A percentile compares a stretch with the other conserved stretches of the same genome.
Evolutionary conservation across 2,329 filamentous ascomycete genomes (phyloP).

Genomic region (Paracoccidioides lutzii): DNA sequence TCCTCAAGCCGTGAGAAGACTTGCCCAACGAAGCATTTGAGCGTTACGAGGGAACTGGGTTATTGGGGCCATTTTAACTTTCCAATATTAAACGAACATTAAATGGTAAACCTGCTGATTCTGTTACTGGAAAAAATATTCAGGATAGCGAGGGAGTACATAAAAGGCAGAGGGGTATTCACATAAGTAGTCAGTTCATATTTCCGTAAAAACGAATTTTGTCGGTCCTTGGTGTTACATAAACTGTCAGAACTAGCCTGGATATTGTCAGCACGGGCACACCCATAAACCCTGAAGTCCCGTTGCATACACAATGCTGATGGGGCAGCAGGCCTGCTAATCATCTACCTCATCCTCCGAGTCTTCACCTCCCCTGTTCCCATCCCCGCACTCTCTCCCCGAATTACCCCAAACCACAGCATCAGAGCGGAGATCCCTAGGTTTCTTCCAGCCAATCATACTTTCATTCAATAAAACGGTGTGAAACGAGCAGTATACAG

Average conservation of each 20-base stretch:
- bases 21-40: no score
- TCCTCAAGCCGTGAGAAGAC: slow-evolving; percentile 37
- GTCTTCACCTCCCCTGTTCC: background rate
- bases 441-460: slow-evolving; percentile 54
- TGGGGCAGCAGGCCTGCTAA: background rate
- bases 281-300: background rate
- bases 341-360: background rate
- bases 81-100: background rate
- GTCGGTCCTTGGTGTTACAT: background rate
- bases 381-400: background rate
- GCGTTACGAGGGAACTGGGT: background rate
- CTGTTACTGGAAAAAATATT: background rate
- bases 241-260: background rate
- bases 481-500: slow-evolving; percentile 50
- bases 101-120: background rate
- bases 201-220: background rate
- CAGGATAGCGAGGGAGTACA: background rate
- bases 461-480: slow-evolving; percentile 54
- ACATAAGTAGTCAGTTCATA: background rate
- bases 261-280: no score
- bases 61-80: background rate
- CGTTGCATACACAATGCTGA: background rate
- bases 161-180: no score
- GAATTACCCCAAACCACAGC: slow-evolving; percentile 8
- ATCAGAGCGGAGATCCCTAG: slow-evolving; percentile 21